phyloP scores from a whole-genome alignment of 2,329 filamentous ascomycete genomes.

The Fusarium phyllophilum region DNA sequence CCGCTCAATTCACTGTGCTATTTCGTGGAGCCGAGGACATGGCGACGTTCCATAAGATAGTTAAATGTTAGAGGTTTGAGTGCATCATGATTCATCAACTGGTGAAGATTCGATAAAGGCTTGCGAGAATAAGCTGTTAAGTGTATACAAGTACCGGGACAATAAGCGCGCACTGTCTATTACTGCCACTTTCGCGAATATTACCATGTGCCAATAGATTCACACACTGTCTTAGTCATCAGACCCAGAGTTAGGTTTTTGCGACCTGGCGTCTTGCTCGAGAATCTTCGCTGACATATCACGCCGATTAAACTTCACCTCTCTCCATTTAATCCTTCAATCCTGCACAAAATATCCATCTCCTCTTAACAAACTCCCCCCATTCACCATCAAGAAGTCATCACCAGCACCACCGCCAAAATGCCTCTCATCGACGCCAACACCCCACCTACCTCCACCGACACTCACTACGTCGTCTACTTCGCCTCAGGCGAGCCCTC shows the following conservation, averaged over 20 bases:
- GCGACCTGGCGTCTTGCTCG: background rate
- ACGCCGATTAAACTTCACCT: background rate
- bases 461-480: slow-evolving; percentile 46
- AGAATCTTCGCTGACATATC: background rate
- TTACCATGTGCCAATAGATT: fast-evolving
- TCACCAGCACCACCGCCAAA: background rate
- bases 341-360: background rate
- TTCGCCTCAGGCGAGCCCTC: slow-evolving; percentile 46
- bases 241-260: background rate
- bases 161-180: background rate
- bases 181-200: fast-evolving
- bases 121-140: fast-evolving
- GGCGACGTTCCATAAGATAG: fast-evolving
- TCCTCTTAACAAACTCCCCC: no score
- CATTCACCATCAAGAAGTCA: no score
- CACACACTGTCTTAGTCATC: background rate
- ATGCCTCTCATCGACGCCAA: slow-evolving; percentile 45
- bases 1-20: background rate
- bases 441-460: slow-evolving; percentile 35
- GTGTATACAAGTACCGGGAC: fast-evolving
- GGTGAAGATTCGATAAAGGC: background rate
- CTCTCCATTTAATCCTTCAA: background rate
- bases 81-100: background rate
- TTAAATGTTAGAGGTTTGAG: fast-evolving
- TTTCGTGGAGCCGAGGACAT: background rate